Conservation (phyloP, 768 basidiomycete genomes). For the Mycena crocata region DNA sequence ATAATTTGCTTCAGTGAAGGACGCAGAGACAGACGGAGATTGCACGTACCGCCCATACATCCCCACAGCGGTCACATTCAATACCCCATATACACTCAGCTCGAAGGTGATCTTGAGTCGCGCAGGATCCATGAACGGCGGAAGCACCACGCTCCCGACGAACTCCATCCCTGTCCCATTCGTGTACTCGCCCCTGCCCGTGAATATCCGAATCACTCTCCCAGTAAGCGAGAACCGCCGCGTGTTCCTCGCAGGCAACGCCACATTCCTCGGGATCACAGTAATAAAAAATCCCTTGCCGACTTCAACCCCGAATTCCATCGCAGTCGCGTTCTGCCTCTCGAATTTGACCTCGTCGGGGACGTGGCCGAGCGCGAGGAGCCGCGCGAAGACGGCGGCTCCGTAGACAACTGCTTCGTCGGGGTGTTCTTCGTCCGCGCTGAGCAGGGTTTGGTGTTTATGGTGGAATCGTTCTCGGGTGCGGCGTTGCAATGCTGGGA, state of each 20-base stretch:
- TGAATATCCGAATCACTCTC: background rate
- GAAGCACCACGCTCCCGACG: background rate
- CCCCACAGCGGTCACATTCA: slow-evolving; percentile 9
- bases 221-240: background rate
- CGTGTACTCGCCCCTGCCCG: background rate
- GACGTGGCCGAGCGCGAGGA: background rate
- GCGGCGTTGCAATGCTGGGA: background rate
- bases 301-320: slow-evolving; percentile 2
- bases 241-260: background rate
- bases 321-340: background rate
- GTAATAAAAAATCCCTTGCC: background rate
- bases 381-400: background rate
- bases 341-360: background rate
- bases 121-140: background rate
- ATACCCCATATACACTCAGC: background rate
- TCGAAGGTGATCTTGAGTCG: background rate
- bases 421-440: background rate
- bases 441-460: background rate
- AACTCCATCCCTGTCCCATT: slow-evolving; percentile 4
- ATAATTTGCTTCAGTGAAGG: background rate
- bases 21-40: background rate
- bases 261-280: background rate
- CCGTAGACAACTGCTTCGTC: slow-evolving; percentile 16
- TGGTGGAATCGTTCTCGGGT: background rate
- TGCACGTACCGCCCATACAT: background rate